Evolutionary conservation across 176 grass and related monocot species (phyloP), one percentile per base, ranked within the genome.

Genomic region (Eremochloa ophiuroides): DNA sequence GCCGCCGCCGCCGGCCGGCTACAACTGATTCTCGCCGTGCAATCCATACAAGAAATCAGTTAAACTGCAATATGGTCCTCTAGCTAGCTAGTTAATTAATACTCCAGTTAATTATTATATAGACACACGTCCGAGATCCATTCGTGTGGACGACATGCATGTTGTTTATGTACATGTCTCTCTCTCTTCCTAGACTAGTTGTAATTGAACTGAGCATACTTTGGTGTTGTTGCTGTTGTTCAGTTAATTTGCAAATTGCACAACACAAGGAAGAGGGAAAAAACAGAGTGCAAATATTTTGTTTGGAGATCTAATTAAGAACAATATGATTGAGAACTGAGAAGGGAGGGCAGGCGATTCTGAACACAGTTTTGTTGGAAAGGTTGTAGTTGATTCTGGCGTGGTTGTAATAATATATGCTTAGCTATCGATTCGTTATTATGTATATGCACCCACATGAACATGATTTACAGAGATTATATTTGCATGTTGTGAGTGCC

Each of bases 1-100:
- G 63, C 38, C 29, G 62, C 58, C 86, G 37, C 43, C 86, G 60
- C 76, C 64, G 41, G 29, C 58, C 4, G 55, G 66, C 41, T 62
- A 67, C 42, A 82, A 42, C 42, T 82, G 79, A 85, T 55, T n/a
- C n/a, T n/a, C n/a, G n/a, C n/a, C n/a, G n/a, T 56, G 51, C 51
- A 10, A 56, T 22, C 50, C 20, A 56, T 22, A 7, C 51, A 23
- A 10, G 22, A 56, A 56, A 23, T 56, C 17, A 23, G 20, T 56
- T 10, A n/a, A 56, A 20, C 38, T 38, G 17, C 17, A 7, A 40
- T 8, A 38, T 33, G 73, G 44, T 74, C 29, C 46, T 20, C 18
- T 55, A 43, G 55, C 16, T 62, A 62, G 17, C 10, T 61, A 26
- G 4, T 13, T 27, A 61, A 12, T 5, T n/a, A n/a, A n/a, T n/a